Conservation (phyloP, 1,284 basidiomycete species). For the Waitea zeae region DNA sequence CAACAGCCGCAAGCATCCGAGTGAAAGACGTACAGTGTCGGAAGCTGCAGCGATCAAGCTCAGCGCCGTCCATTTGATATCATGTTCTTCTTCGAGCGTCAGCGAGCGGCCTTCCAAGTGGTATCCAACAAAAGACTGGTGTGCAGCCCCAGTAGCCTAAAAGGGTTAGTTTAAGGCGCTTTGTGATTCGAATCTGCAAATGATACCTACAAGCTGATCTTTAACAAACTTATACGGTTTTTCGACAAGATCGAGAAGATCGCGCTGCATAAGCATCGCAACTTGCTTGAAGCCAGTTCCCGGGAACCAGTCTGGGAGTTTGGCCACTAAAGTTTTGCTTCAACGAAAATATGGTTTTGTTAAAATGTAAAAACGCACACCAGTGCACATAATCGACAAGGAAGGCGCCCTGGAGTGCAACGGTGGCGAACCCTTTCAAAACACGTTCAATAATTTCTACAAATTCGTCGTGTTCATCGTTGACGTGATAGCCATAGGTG, state of each 20-base stretch:
- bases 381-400: slow-evolving; percentile 15
- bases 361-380: slow-evolving; percentile 8
- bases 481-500: slow-evolving; percentile 17
- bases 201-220: slow-evolving; percentile 8
- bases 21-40: slow-evolving; percentile 5
- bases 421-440: slow-evolving; percentile 12
- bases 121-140: slow-evolving; percentile 8
- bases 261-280: slow-evolving; percentile 5
- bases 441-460: slow-evolving; percentile 15
- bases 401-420: slow-evolving; percentile 13
- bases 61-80: slow-evolving; percentile 8
- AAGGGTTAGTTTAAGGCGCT: neutral
- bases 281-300: slow-evolving; percentile 12
- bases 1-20: neutral
- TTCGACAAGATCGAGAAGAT: slow-evolving; percentile 7
- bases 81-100: slow-evolving; percentile 5
- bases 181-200: neutral
- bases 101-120: slow-evolving; percentile 5
- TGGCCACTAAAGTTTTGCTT: slow-evolving; percentile 6
- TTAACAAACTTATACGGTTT: slow-evolving; percentile 11
- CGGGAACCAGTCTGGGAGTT: slow-evolving; percentile 12
- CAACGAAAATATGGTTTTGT: no score
- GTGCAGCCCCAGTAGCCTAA: slow-evolving; percentile 9
- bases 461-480: slow-evolving; percentile 13
- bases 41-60: slow-evolving; percentile 8